These are phyloP conservation scores for Ceratobasidium papillatum DNA, from an alignment of 1,284 basidiomycete genomes.

Conservation along the genomic window DNA sequence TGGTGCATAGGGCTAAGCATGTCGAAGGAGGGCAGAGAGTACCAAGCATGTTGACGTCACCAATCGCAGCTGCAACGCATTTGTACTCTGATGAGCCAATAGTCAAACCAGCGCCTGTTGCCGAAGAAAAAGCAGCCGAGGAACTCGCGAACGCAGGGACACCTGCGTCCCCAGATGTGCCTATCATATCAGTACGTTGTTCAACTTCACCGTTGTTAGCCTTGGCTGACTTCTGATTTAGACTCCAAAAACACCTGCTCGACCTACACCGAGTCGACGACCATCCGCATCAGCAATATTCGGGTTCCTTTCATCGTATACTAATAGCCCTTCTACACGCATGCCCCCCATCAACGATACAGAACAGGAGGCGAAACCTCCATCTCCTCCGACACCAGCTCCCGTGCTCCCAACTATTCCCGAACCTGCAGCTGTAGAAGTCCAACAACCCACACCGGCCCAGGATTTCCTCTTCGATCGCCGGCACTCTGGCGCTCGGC, in stretches of 20 bases:
- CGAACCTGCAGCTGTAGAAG: constrained; percentile 2
- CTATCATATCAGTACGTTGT: constrained; percentile 2
- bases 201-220: background rate
- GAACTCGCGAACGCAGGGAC: constrained; percentile 11
- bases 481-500: constrained; percentile 59
- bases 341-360: constrained; percentile 22
- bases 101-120: constrained; percentile 3
- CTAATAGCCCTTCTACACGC: constrained; percentile 17
- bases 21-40: constrained; percentile 13
- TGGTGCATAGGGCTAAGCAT: constrained; percentile 1
- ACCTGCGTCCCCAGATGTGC: constrained; percentile 6
- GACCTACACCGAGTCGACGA: constrained; percentile 32
- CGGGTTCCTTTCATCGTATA: constrained; percentile 37
- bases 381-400: background rate
- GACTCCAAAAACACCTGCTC: constrained; percentile 12
- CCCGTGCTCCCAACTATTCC: constrained; percentile 8
- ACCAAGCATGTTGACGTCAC: constrained; percentile 59
- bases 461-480: constrained; percentile 24
- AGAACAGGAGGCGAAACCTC: background rate
- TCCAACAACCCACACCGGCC: background rate
- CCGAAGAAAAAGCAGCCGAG: constrained; percentile 11
- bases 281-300: constrained; percentile 28
- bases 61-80: constrained; percentile 65
- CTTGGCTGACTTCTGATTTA: background rate
- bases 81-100: constrained; percentile 35